These are phyloP conservation scores for Leishmania tropica DNA, from an alignment of 208 protist species.

Conservation along the genomic window DNA sequence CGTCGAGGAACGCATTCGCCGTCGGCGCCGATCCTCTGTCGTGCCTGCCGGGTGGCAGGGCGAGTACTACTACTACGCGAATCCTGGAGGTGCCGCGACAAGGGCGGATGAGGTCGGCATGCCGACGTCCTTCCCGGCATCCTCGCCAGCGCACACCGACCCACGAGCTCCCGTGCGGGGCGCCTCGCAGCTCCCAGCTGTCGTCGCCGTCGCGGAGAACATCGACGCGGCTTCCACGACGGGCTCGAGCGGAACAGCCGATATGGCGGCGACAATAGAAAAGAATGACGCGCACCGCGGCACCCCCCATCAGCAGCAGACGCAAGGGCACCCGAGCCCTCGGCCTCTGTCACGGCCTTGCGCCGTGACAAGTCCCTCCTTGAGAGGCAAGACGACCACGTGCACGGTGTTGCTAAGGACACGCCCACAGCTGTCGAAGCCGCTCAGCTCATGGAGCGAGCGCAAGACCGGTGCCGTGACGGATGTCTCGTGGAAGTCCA, in stretches of 20 bases:
- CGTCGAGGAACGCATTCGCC: slow-evolving; percentile 34
- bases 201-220: too few species aligned
- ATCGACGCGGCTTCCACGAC: neutral
- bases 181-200: too few species aligned
- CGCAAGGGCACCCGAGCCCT: neutral
- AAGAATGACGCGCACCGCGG: neutral
- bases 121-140: neutral
- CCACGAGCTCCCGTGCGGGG: too few species aligned
- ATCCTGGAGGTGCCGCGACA: neutral
- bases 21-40: slow-evolving; percentile 28
- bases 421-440: neutral
- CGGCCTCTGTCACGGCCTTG: neutral
- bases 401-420: slow-evolving; percentile 18
- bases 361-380: neutral
- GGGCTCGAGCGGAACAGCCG: neutral
- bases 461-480: neutral
- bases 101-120: neutral
- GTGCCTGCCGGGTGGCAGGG: slow-evolving; percentile 14
- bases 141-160: neutral
- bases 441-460: neutral
- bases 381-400: neutral
- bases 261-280: neutral
- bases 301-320: neutral
- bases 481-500: neutral
- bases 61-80: slow-evolving; percentile 39